phyloP scores from a whole-genome alignment of 1,284 basidiomycete species.

The Ganoderma resinaceum region DNA sequence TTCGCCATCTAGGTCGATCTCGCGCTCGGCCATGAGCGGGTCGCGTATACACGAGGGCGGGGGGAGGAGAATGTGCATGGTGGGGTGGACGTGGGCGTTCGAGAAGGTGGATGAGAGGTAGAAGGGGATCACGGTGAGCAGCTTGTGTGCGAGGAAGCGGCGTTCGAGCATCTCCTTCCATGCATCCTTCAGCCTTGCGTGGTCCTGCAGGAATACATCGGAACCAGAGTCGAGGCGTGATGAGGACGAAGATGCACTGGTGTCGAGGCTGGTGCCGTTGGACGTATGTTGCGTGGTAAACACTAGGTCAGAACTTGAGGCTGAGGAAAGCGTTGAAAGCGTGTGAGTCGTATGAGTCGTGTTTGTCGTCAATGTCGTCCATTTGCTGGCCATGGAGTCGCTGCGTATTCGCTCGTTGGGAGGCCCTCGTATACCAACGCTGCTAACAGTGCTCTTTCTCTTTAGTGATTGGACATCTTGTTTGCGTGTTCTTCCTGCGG shows the following conservation, averaged over 20 bases:
- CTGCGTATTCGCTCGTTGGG: conserved; percentile 20
- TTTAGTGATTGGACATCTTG: conserved; percentile 1
- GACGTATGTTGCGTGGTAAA: conserved; percentile 25
- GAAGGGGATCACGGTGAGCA: conserved; percentile 69
- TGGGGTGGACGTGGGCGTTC: conserved; percentile 57
- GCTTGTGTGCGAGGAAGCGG: conserved; percentile 61
- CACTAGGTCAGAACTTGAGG: conserved; percentile 15
- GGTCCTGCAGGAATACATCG: conserved; percentile 60
- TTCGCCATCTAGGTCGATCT: conserved; percentile 10
- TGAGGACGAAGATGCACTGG: conserved; percentile 18
- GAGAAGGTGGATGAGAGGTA: conserved; percentile 68
- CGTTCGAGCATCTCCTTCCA: conserved; percentile 74
- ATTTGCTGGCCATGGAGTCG: conserved; percentile 23
- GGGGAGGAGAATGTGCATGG: conserved; percentile 63
- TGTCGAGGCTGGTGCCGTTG: conserved; percentile 20
- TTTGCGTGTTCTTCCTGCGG: conserved; percentile 44
- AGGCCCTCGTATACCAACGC: conserved; percentile 10
- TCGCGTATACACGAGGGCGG: conserved; percentile 47
- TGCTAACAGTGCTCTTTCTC: neutral
- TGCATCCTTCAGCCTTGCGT: conserved; percentile 62
- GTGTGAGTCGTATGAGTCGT: conserved; percentile 9
- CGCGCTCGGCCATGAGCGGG: conserved; percentile 5
- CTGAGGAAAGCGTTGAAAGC: conserved; percentile 7
- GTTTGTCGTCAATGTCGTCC: conserved; percentile 15
- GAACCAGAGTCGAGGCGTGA: conserved; percentile 6